phyloP scores from a whole-genome alignment of 1,284 basidiomycete genomes.

The Tausonia pullulans region DNA sequence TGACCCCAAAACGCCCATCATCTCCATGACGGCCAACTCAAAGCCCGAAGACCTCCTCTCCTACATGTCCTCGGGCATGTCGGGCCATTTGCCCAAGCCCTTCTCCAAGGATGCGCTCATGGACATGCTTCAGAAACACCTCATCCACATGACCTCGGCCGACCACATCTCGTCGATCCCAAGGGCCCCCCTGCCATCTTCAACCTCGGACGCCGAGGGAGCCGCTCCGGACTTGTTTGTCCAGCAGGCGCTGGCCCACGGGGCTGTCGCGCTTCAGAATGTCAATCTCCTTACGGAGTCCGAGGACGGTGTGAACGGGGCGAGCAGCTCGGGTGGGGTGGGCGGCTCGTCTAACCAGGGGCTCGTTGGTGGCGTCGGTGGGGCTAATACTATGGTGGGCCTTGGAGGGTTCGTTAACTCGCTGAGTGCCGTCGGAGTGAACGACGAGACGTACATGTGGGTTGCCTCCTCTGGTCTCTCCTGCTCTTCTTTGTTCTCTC shows the following conservation, averaged over 20 bases:
- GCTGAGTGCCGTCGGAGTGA: background rate
- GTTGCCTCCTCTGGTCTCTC: background rate
- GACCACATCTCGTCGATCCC: constrained; percentile 66
- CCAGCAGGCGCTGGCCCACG: constrained; percentile 35
- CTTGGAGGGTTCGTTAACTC: constrained; percentile 2
- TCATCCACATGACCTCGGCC: constrained; percentile 83
- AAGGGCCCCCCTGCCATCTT: constrained; percentile 58
- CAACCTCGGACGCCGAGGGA: constrained; percentile 46
- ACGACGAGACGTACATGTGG: constrained; percentile 8
- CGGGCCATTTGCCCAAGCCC: constrained; percentile 54
- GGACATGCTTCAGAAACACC: constrained; percentile 75
- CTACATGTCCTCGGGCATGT: constrained; percentile 46
- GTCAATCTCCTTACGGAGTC: background rate
- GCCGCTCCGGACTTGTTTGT: constrained; percentile 28
- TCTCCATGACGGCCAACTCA: constrained; percentile 91
- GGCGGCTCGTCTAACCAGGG: too few species aligned
- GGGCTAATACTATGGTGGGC: too few species aligned
- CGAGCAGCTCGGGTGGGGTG: too few species aligned
- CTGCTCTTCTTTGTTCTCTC: background rate
- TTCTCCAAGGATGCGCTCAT: constrained; percentile 86
- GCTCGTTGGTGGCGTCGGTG: too few species aligned
- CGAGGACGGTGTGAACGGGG: too few species aligned
- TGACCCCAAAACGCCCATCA: constrained; percentile 86
- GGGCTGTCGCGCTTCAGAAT: constrained; percentile 18
- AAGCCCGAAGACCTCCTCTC: constrained; percentile 82